Base-by-base conservation (phyloP, 768 basidiomycete genomes). In the Leccinum subgranulosum region DNA sequence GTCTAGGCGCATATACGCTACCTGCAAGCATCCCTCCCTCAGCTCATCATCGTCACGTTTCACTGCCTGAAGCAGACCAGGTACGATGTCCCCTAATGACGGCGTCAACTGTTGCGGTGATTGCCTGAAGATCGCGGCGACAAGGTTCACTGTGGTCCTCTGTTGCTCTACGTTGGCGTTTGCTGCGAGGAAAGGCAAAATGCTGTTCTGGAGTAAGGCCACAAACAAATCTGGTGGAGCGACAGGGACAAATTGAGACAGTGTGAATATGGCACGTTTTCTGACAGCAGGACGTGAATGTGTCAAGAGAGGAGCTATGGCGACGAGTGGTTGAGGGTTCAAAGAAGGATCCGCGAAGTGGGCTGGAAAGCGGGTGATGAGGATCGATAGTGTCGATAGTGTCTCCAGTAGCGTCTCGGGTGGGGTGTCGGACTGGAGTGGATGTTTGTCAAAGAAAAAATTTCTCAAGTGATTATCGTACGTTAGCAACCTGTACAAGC, bases 231-330 rank as follows among this genome's bases (percentile, higher is more conserved):
- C 76, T 4, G 84, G 77, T 41, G 82, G 83, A 9, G 88, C 87
- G 45, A 84, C 83, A 15, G 87, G 89, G 39, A 94, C 80, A 69
- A 94, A 90, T 62, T 93, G 90, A 0, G 92, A 89, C 43, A 94
- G 72, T 0, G 94, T 92, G 36, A 86, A 77, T 57, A 98, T 94
- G 3, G 93, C 90, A 52, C 94, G 88, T 77, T 98, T 98, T 51
- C 95, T 85, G 53, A 98, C 91, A 0, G 93, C 92, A 10, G 90
- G 83, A 4, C 94, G 86, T 8, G 80, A 67, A 73, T 89, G 90
- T n/a, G 78, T 80, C 48, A 92, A 81, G 29, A 90, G 80, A 36
- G 84, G 91, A 1, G 83, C 87, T 54, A 90, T 81, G 19, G 87
- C 84, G 6, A 75, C 69, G 5, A 94, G 74, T 31, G 92, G 87